Conservation (phyloP, 805 yeast genomes). For the Hanseniaspora meyeri region DNA sequence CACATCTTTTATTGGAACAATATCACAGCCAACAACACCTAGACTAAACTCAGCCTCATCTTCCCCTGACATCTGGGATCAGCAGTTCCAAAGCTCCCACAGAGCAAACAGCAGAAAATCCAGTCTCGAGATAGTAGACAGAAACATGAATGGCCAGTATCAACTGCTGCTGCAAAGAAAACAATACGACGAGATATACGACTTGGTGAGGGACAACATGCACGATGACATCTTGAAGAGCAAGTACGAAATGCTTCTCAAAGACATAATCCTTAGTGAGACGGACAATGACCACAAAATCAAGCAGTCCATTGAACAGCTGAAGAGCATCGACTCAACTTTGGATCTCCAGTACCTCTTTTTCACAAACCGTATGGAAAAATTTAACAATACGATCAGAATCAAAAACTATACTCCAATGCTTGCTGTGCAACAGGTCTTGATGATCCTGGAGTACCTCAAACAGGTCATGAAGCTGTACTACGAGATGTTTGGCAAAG, state of each 20-base stretch:
- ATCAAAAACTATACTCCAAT: neutral
- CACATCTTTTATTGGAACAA: neutral
- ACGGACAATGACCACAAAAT: neutral
- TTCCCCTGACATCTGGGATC: conserved; percentile 12
- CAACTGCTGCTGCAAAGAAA: conserved; percentile 1
- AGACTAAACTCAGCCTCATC: neutral
- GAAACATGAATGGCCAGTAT: neutral
- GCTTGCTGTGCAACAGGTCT: neutral
- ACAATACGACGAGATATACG: conserved; percentile 7
- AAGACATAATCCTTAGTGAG: neutral
- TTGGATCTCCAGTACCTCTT: neutral
- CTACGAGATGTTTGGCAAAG: neutral
- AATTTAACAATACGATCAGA: neutral
- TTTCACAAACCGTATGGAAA: neutral
- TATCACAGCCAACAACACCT: conserved; percentile 3
- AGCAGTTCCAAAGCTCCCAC: neutral
- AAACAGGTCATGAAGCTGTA: neutral
- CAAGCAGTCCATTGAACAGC: neutral
- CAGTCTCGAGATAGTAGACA: neutral
- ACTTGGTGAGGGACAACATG: neutral
- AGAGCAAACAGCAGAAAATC: neutral
- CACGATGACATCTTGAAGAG: neutral
- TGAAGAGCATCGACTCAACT: neutral
- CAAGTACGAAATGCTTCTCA: neutral
- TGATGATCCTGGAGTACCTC: conserved; percentile 1